phyloP scores from a whole-genome alignment of 2,329 filamentous ascomycete species.

The Coleophoma eucalyptorum region DNA sequence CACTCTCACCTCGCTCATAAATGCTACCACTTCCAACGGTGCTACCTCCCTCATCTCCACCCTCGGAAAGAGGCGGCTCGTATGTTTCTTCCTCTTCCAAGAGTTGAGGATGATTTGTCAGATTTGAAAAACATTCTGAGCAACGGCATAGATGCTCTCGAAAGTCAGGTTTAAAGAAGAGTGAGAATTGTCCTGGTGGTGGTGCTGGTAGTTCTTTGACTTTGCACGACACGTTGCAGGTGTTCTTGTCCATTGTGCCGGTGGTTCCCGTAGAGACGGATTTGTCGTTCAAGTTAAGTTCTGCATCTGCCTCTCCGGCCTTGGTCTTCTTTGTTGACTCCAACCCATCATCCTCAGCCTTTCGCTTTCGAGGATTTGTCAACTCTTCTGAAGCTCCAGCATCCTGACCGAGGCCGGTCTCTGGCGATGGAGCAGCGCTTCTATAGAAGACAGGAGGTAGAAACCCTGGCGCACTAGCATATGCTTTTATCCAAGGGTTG shows the following conservation, averaged over 20 bases:
- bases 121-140: slow-evolving; percentile 68
- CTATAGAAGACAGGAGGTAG: slow-evolving; percentile 63
- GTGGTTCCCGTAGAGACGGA: slow-evolving; percentile 2
- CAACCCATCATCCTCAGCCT: slow-evolving; percentile 42
- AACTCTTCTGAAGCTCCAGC: slow-evolving; percentile 15
- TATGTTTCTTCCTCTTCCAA: slow-evolving; percentile 94
- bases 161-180: slow-evolving; percentile 80
- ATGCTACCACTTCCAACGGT: slow-evolving; percentile 75
- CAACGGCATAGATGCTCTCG: slow-evolving; percentile 82
- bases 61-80: slow-evolving; percentile 79
- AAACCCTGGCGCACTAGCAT: slow-evolving; percentile 78
- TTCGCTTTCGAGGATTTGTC: slow-evolving; percentile 55
- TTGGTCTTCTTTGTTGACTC: slow-evolving; percentile 46
- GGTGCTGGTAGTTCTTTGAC: slow-evolving; percentile 52
- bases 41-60: slow-evolving; percentile 49
- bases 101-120: slow-evolving; percentile 72
- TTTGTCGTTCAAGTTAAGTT: slow-evolving; percentile 3
- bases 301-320: slow-evolving; percentile 7
- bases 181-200: slow-evolving; percentile 62
- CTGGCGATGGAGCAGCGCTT: slow-evolving; percentile 24
- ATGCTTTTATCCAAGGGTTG: slow-evolving; percentile 87
- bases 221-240: slow-evolving; percentile 46
- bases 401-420: slow-evolving; percentile 22
- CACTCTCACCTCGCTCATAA: slow-evolving; percentile 88
- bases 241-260: neutral